These are phyloP conservation scores for Xylariomycetidae sp. DNA, from an alignment of 2,329 filamentous ascomycete species.

Conservation along the genomic window DNA sequence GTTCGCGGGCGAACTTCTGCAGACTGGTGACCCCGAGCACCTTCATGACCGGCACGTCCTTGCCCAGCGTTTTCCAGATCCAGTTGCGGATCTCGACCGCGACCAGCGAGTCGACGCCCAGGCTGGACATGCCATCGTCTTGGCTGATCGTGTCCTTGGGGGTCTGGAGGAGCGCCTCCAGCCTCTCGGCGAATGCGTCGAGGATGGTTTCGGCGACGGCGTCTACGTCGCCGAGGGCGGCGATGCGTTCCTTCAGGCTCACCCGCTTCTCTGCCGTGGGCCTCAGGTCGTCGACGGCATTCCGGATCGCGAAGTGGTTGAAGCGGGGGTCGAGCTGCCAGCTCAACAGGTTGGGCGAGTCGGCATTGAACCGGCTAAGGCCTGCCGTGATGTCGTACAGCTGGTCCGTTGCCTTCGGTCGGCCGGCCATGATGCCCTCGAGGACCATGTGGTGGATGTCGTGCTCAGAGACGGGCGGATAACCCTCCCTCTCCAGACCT, in stretches of 20 bases:
- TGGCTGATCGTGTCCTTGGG: conserved; percentile 22
- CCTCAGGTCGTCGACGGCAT: conserved; percentile 7
- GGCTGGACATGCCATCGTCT: conserved; percentile 27
- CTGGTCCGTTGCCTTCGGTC: conserved; percentile 13
- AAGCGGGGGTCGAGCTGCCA: conserved; percentile 41
- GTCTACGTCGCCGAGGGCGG: conserved; percentile 10
- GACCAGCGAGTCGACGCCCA: conserved; percentile 36
- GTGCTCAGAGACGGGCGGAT: conserved; percentile 42
- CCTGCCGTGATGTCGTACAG: conserved; percentile 34
- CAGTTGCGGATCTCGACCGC: conserved; percentile 35
- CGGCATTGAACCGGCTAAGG: conserved; percentile 30
- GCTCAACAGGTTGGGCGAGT: conserved; percentile 25
- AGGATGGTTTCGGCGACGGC: conserved; percentile 22
- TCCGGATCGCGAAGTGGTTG: conserved; percentile 29
- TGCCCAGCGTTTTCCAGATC: conserved; percentile 28
- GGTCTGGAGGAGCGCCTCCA: conserved; percentile 28
- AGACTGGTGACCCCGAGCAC: conserved; percentile 23
- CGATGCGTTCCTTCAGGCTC: conserved; percentile 25
- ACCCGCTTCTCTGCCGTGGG: conserved; percentile 5
- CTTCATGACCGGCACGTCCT: conserved; percentile 27
- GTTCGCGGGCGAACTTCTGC: too few species aligned
- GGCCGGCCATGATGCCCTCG: conserved; percentile 41
- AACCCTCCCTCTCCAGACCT: conserved; percentile 36
- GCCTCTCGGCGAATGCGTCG: conserved; percentile 20
- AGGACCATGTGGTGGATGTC: conserved; percentile 47